Conservation (phyloP, 192 early-diverging fungal species). For the Coemansia sp. region DNA sequence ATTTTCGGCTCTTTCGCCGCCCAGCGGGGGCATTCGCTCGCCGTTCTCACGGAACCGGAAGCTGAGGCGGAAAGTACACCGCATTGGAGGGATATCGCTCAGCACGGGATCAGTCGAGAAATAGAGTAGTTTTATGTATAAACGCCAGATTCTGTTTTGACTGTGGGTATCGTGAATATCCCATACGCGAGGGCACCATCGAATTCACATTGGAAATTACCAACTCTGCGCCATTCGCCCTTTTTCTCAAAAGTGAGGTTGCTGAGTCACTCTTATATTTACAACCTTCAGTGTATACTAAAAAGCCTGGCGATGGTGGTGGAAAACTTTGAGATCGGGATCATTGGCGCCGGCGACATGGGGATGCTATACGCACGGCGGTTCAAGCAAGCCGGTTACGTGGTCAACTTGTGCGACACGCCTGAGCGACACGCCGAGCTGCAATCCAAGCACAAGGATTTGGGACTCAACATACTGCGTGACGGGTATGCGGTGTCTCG, state of each 20-base stretch:
- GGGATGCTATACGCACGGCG: constrained; percentile 81
- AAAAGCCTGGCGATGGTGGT: constrained; percentile 20
- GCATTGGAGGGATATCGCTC: constrained; percentile 21
- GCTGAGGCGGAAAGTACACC: constrained; percentile 49
- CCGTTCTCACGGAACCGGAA: constrained; percentile 47
- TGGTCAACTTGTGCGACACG: constrained; percentile 87
- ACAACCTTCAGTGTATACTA: too few species aligned
- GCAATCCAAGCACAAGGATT: constrained; percentile 57
- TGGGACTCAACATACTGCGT: constrained; percentile 57
- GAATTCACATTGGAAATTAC: background rate
- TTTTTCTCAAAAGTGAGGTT: background rate
- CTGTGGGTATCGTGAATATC: background rate
- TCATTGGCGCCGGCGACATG: constrained; percentile 97
- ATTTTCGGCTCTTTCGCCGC: constrained; percentile 33
- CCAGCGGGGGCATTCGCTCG: constrained; percentile 37
- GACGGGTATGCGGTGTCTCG: constrained; percentile 88
- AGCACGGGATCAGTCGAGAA: constrained; percentile 2
- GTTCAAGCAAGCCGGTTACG: constrained; percentile 71
- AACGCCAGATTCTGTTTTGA: too few species aligned
- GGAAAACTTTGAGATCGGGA: constrained; percentile 67
- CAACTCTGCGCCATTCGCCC: too few species aligned
- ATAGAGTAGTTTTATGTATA: background rate
- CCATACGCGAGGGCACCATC: background rate
- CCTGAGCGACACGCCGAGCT: constrained; percentile 74
- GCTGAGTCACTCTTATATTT: constrained; percentile 7